Evolutionary conservation across 805 yeast genomes (phyloP).

Genomic region (Saccharomycopsis synnaedendra): DNA sequence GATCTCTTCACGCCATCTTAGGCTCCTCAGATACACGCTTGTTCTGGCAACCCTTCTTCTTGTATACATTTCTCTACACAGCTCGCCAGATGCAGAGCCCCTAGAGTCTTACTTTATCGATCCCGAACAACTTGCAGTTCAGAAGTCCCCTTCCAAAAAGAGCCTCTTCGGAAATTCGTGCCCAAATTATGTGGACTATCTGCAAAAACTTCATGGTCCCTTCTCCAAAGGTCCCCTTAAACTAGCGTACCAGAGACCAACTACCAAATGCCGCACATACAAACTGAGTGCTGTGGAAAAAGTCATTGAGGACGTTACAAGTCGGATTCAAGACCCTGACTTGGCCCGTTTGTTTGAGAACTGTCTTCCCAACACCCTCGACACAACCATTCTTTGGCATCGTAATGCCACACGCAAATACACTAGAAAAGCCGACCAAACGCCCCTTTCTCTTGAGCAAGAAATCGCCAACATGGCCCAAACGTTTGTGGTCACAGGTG

Average conservation of each 20-base stretch:
- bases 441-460: neutral
- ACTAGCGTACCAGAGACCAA: constrained; percentile 72
- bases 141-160: no score
- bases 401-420: constrained; percentile 14
- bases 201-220: constrained; percentile 45
- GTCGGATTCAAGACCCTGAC: constrained; percentile 46
- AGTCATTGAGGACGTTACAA: constrained; percentile 40
- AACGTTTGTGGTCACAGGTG: constrained; percentile 82
- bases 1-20: no score
- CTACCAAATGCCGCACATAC: constrained; percentile 62
- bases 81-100: no score
- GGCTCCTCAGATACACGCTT: no score
- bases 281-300: constrained; percentile 48
- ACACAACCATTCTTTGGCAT: constrained; percentile 78
- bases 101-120: no score
- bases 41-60: no score
- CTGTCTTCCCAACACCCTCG: constrained; percentile 78
- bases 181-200: constrained; percentile 52
- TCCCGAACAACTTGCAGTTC: no score
- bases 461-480: constrained; percentile 27
- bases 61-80: no score
- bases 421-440: neutral
- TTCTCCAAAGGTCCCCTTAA: constrained; percentile 40
- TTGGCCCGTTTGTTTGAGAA: constrained; percentile 69
- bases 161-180: constrained; percentile 25